phyloP scores from a whole-genome alignment of 768 basidiomycete genomes.

The Collybia nuda region DNA sequence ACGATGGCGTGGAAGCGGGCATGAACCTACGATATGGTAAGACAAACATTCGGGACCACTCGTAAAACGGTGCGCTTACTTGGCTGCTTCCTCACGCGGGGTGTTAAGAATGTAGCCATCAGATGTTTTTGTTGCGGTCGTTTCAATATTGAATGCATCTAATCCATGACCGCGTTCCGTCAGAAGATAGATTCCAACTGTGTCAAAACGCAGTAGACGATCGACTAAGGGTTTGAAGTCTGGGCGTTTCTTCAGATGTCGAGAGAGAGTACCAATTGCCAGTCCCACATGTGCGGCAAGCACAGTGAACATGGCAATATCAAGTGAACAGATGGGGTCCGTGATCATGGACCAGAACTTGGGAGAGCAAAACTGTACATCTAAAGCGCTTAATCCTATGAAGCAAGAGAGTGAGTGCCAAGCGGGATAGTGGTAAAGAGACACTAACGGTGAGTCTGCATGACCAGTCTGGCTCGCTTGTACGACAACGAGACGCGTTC shows the following conservation, averaged over 20 bases:
- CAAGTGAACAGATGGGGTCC: constrained; percentile 50
- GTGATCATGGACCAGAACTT: constrained; percentile 54
- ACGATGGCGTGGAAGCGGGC: constrained; percentile 55
- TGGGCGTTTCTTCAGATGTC: constrained; percentile 45
- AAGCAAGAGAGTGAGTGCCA: constrained; percentile 8
- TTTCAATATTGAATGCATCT: constrained; percentile 63
- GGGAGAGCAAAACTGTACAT: constrained; percentile 47
- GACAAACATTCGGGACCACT: constrained; percentile 2
- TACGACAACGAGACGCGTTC: constrained; percentile 51
- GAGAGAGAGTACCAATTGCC: constrained; percentile 52
- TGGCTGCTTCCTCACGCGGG: constrained; percentile 56
- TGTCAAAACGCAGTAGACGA: constrained; percentile 50
- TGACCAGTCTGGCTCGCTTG: constrained; percentile 45
- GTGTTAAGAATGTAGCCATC: constrained; percentile 56
- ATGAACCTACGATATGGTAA: constrained; percentile 43
- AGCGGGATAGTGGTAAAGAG: not conserved
- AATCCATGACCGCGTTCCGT: constrained; percentile 60
- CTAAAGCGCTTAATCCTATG: constrained; percentile 40
- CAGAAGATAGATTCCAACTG: constrained; percentile 51
- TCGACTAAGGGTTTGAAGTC: constrained; percentile 50
- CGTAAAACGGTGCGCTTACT: constrained; percentile 33
- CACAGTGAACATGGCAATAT: constrained; percentile 54
- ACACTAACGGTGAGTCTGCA: constrained; percentile 47
- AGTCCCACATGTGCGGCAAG: constrained; percentile 52
- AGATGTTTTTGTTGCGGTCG: constrained; percentile 50